Evolutionary conservation across 2,329 filamentous ascomycete genomes (phyloP), one percentile per base, ranked within the genome.

Genomic region (Nemania sp.): DNA sequence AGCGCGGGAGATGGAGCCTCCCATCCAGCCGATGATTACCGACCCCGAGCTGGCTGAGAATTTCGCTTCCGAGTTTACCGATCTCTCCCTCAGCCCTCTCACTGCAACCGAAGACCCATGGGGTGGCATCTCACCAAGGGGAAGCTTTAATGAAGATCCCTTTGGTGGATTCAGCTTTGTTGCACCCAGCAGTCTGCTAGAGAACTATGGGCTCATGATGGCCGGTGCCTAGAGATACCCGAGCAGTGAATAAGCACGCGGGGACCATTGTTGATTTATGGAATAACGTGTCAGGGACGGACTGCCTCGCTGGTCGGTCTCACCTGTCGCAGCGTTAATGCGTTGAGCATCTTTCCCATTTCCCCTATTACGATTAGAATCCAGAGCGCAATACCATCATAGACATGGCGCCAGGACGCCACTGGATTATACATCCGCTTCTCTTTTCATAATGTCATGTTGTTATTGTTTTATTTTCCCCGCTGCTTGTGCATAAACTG

Each of bases 41-140:
- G 92, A 99, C 71, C 95, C 95, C 0, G 93, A 96, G 74, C 82
- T 97, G 47, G 95, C 95, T 0, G 96, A 99, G 83, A 99, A 99
- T 78, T 99, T 99, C 77, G 86, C 90, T 0, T 81, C 82, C n/a
- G 92, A 97, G 73, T 99, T 99, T 74, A 99, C 94, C 0, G 87
- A 90, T 57, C 77, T 97, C 64, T 85, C 91, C 3, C 81, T 98
- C 54, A 96, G 90, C 73, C 92, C 92, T 5, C 81, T 90, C 1
- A 73, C 87, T 55, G 77, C 77, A 11, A 76, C 77, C 11, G 76
- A 71, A 67, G 77, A 82, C 40, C 72, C 74, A 6, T 80, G 78
- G 78, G 72, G 73, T 12, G 66, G 69, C n/a, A 68, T 70, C 17
- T 69, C 70, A 13, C 69, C 69, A 29, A 73, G 70, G 52, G 73